Evolutionary conservation across 495 filamentous ascomycete species (phyloP), one percentile per base, ranked within the genome.

Genomic region (Trichoderma erinaceum): DNA sequence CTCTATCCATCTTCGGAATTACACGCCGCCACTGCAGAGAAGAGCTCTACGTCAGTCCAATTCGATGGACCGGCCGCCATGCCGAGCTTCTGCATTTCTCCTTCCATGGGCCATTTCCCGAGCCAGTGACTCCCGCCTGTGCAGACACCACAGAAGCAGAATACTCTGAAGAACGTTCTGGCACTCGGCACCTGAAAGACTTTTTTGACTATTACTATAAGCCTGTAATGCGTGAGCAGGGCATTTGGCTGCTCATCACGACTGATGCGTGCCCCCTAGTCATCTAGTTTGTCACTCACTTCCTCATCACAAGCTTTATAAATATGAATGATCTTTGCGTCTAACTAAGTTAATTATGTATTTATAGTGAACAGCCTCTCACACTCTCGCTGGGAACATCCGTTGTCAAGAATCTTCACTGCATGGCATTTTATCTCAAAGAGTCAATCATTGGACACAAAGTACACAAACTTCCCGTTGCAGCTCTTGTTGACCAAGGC

Each of bases 21-120:
- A 23, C 52, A 11, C 52, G 52, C 52, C 52, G 6, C 7, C 27
- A 27, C 15, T 58, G 52, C 25, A 8, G 52, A 15, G 52, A 58
- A 29, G 52, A 58, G 21, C 6, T 58, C 23, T 6, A 27, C 10
- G 25, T 58, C 21, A 29, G 10, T 10, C 52, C 52, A 12, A 4
- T 58, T 6, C 21, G 52, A 58, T 58, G 52, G 52, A 58, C 52
- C 10, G 21, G 21, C 25, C 52, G 21, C 15, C 52, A 58, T 11
- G 21, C 27, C 52, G 21, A 58, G 52, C 52, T 58, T 23, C 52
- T 58, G 52, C n/a, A 58, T 11, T 58, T 21, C 21, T 58, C 52
- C 8, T 58, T 58, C 13, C 10, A 15, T 6, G 27, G 8, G 21
- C 7, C 15, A 3, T 10, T 29, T 58, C 21, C 25, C 15, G 25